phyloP scores from a whole-genome alignment of 2,329 filamentous ascomycete species.

The Dactylellina cionopaga region DNA sequence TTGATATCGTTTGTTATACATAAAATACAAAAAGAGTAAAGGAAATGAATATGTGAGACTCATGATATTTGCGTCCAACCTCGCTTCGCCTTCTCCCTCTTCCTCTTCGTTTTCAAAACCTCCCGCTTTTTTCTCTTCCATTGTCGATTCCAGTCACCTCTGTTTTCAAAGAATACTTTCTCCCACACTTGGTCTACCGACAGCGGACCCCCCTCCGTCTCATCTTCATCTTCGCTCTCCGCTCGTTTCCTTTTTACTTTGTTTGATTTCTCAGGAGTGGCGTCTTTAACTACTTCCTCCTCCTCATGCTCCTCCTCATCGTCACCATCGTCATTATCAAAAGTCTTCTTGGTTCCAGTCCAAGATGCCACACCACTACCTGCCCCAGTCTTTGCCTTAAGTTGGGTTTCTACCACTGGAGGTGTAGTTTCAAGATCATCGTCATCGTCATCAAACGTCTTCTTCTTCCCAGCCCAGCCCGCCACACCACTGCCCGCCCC shows the following conservation, averaged over 20 bases:
- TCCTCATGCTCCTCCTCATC: not conserved
- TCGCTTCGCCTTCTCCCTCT: slow-evolving; percentile 64
- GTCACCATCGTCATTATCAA: slow-evolving; percentile 13
- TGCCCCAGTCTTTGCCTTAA: slow-evolving; percentile 21
- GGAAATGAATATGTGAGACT: not conserved
- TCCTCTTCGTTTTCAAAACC: slow-evolving; percentile 73
- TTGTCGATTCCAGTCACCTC: slow-evolving; percentile 72
- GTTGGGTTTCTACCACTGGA: not conserved
- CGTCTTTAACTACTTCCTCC: not conserved
- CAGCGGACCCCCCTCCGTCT: slow-evolving; percentile 45
- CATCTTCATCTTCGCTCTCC: slow-evolving; percentile 54
- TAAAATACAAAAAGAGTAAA: not conserved
- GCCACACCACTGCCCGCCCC: slow-evolving; percentile 44
- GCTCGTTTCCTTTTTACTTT: not conserved
- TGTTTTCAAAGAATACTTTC: slow-evolving; percentile 75
- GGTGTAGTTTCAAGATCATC: not conserved
- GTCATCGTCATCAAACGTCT: slow-evolving; percentile 41
- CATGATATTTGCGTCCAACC: slow-evolving; percentile 20
- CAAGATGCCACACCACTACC: slow-evolving; percentile 26
- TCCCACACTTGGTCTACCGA: slow-evolving; percentile 58
- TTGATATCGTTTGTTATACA: slow-evolving; percentile 3
- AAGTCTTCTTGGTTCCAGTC: slow-evolving; percentile 38
- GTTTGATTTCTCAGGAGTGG: not conserved
- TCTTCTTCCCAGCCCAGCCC: slow-evolving; percentile 52
- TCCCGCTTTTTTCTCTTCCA: slow-evolving; percentile 74